Percentiles rank a stretch among this genome's conserved stretches.
phyloP scores from a whole-genome alignment of 306 rosid species.

The Vicia faba region DNA sequence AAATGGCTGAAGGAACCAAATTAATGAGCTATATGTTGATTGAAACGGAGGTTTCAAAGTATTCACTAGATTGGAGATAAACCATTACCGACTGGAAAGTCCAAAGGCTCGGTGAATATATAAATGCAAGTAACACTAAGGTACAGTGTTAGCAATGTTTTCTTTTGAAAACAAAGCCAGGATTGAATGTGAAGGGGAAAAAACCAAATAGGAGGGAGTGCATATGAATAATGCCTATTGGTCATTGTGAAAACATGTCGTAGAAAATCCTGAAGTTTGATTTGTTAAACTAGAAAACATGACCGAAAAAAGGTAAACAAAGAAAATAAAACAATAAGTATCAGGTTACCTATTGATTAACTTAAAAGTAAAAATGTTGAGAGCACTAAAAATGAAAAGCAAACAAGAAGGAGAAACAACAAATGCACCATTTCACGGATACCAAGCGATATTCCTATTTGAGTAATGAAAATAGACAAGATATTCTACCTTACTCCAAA shows the following conservation, averaged over 20 bases:
- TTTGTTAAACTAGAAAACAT: neutral
- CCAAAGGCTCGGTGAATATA: constrained; percentile 1
- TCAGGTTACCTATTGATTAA: neutral
- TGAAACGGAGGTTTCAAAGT: constrained; percentile 14
- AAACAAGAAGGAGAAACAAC: constrained; percentile 5
- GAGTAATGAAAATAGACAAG: constrained; percentile 9
- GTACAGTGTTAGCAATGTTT: neutral
- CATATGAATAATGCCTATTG: neutral
- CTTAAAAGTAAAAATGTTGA: constrained; percentile 10
- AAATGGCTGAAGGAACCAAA: constrained; percentile 4
- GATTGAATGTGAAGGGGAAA: neutral
- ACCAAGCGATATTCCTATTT: constrained; percentile 1
- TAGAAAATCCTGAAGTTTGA: neutral
- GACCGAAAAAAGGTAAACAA: neutral
- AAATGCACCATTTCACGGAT: constrained; percentile 30
- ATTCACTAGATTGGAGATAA: constrained; percentile 20
- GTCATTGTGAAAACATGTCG: neutral
- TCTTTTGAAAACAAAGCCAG: neutral
- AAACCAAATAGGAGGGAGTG: neutral
- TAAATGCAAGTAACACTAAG: constrained; percentile 1
- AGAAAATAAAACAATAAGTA: neutral
- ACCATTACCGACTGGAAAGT: constrained; percentile 9
- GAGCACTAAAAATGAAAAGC: constrained; percentile 5
- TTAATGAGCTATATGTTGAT: constrained; percentile 1
- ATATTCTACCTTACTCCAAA: constrained; percentile 15